Percentiles rank a stretch among this genome's conserved stretches.
Conservation (phyloP, 129 eudicot genomes). For the Helichrysum umbraculigerum region DNA sequence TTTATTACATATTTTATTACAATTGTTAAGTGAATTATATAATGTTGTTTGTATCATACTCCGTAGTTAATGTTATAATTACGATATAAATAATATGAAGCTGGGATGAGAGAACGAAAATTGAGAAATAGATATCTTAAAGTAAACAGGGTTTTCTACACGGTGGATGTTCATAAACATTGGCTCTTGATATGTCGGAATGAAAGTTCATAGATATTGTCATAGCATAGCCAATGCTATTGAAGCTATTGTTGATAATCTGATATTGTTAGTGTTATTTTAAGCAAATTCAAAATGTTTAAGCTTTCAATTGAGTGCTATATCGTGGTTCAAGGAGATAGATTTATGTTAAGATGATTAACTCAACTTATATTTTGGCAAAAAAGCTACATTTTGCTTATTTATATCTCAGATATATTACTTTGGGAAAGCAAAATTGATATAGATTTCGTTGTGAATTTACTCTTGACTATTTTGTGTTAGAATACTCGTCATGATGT, state of each 20-base stretch:
- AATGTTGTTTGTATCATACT: neutral
- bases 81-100: neutral
- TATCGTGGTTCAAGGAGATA: neutral
- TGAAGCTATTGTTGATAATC: constrained; percentile 12
- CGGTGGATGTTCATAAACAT: neutral
- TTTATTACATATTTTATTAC: neutral
- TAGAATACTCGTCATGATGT: neutral
- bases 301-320: constrained; percentile 14
- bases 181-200: neutral
- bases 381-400: neutral
- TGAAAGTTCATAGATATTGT: neutral
- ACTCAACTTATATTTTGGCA: neutral
- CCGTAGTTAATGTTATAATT: neutral
- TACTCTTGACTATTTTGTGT: neutral
- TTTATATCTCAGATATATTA: no score
- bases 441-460: neutral
- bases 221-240: neutral
- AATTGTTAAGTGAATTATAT: neutral
- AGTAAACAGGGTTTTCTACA: neutral
- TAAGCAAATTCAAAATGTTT: neutral
- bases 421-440: neutral
- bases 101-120: constrained; percentile 7
- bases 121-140: neutral
- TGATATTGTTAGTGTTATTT: constrained; percentile 3
- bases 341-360: neutral